Conservation (phyloP, 495 filamentous ascomycete species). For the Neurospora sp. region DNA sequence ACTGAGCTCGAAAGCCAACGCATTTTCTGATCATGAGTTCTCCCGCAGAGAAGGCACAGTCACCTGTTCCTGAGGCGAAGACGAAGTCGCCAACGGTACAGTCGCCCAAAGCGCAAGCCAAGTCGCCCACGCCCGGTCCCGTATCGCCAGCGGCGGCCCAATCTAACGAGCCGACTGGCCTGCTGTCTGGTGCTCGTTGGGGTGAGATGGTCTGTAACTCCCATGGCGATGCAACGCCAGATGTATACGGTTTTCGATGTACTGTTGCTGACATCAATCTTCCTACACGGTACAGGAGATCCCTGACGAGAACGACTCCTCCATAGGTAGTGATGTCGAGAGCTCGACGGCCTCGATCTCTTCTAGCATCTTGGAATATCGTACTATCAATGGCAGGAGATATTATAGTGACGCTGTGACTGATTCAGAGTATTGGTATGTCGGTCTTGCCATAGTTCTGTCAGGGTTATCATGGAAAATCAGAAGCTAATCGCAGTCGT, state of each 20-base stretch:
- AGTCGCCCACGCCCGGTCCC: background rate
- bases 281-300: background rate
- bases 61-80: background rate
- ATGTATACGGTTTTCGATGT: background rate
- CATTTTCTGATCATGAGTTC: background rate
- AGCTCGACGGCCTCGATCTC: conserved; percentile 20
- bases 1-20: background rate
- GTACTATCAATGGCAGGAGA: conserved; percentile 18
- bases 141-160: background rate
- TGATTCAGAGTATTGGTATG: conserved; percentile 19
- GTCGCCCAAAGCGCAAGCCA: background rate
- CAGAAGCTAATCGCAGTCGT: background rate
- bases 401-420: conserved; percentile 14
- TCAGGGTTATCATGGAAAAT: background rate
- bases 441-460: background rate
- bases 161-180: background rate
- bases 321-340: conserved; percentile 20
- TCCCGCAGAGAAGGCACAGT: background rate
- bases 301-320: conserved; percentile 26
- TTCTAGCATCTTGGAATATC: conserved; percentile 25
- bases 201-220: background rate
- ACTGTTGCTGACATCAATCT: background rate
- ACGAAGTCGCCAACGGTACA: background rate
- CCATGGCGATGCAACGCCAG: background rate
- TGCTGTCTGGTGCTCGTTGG: background rate